phyloP scores from a whole-genome alignment of 139 green algal species.

The Trebouxia sp. region DNA sequence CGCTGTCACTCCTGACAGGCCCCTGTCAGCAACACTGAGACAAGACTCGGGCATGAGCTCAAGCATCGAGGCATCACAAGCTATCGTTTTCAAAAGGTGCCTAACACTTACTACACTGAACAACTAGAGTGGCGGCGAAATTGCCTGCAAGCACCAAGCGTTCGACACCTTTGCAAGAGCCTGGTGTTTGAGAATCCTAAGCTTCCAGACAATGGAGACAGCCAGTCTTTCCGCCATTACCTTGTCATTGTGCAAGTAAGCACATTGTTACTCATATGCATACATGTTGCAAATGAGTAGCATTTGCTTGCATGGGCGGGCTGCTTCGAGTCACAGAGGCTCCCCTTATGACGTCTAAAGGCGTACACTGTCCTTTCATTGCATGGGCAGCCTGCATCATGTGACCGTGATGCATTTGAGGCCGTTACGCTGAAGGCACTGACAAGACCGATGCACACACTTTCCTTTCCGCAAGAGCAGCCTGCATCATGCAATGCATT shows the following conservation, averaged over 20 bases:
- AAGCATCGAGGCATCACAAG: slow-evolving; percentile 32
- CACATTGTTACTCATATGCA: neutral
- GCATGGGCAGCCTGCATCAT: neutral
- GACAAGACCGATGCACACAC: no score
- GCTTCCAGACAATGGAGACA: slow-evolving; percentile 36
- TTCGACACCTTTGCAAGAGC: slow-evolving; percentile 91
- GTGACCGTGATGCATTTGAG: neutral
- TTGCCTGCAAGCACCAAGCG: slow-evolving; percentile 30
- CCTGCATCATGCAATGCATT: no score
- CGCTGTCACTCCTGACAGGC: neutral
- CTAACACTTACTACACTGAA: slow-evolving; percentile 84
- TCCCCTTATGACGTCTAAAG: neutral
- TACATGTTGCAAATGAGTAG: no score
- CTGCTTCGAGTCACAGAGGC: no score
- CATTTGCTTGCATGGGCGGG: no score
- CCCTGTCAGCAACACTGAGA: neutral
- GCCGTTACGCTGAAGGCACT: no score
- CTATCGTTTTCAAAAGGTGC: slow-evolving; percentile 70
- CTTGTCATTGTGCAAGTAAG: slow-evolving; percentile 81
- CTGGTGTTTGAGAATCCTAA: slow-evolving; percentile 39
- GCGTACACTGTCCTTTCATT: neutral
- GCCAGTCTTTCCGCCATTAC: slow-evolving; percentile 74
- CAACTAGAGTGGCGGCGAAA: slow-evolving; percentile 66
- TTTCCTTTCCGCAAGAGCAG: no score
- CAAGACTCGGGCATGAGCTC: slow-evolving; percentile 36